These are phyloP conservation scores for Myriangium duriaei DNA, from an alignment of 2,329 filamentous ascomycete genomes.

Conservation along the genomic window DNA sequence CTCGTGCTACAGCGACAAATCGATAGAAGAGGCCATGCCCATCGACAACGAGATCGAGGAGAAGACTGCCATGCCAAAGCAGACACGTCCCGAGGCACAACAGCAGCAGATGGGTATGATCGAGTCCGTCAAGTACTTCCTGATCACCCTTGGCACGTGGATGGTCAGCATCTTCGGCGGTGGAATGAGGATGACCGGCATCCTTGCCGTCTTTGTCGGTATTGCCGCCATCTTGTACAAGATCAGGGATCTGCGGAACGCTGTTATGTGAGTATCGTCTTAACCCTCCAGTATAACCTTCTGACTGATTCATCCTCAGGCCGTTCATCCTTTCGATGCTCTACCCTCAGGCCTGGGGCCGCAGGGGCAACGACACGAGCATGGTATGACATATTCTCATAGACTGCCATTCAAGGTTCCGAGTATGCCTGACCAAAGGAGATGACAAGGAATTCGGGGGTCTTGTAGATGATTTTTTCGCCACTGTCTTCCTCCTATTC, in stretches of 20 bases:
- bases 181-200: constrained; percentile 5
- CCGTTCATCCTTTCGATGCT: constrained; percentile 7
- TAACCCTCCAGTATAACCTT: background rate
- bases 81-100: background rate
- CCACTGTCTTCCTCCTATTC: no score
- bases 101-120: constrained; percentile 4
- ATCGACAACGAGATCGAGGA: constrained; percentile 7
- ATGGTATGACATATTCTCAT: constrained; percentile 7
- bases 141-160: constrained; percentile 9
- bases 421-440: no score
- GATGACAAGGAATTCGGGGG: no score
- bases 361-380: constrained; percentile 9
- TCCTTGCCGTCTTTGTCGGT: constrained; percentile 7
- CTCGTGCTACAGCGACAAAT: constrained; percentile 8
- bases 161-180: constrained; percentile 6
- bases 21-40: constrained; percentile 8
- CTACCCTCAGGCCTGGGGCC: constrained; percentile 6
- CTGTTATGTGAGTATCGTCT: constrained; percentile 5
- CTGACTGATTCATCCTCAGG: background rate
- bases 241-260: constrained; percentile 6
- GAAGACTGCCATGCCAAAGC: background rate
- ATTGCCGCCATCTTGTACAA: constrained; percentile 8
- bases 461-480: no score
- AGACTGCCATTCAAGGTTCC: constrained; percentile 3
- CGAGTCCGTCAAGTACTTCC: constrained; percentile 5